Evolutionary conservation across 2,329 filamentous ascomycete species (phyloP).

Genomic region (Cryphonectria japonica): DNA sequence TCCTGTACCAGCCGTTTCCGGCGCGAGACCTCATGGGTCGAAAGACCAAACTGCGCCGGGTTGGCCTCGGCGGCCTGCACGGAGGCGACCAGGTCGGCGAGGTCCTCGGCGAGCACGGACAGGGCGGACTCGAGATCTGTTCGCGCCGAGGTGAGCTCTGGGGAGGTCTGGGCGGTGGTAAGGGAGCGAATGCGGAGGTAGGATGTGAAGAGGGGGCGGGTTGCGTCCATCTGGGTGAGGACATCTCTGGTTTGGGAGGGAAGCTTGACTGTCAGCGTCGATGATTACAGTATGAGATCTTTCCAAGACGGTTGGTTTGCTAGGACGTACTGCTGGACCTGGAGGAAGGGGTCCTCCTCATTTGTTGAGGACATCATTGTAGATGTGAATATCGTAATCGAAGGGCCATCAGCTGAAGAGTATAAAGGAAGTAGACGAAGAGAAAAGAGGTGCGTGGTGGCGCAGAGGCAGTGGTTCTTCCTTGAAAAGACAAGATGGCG

Average conservation of each 20-base stretch:
- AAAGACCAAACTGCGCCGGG: slow-evolving; percentile 84
- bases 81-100: slow-evolving; percentile 84
- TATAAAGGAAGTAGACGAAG: neutral
- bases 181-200: slow-evolving; percentile 95
- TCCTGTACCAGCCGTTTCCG: slow-evolving; percentile 84
- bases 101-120: slow-evolving; percentile 75
- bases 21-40: slow-evolving; percentile 78
- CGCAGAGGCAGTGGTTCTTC: neutral
- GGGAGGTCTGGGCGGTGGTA: slow-evolving; percentile 70
- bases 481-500: slow-evolving; percentile 1
- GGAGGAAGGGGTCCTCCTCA: slow-evolving; percentile 72
- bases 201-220: slow-evolving; percentile 87
- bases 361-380: slow-evolving; percentile 70
- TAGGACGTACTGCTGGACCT: slow-evolving; percentile 65
- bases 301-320: neutral
- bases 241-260: slow-evolving; percentile 72
- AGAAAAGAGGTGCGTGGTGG: neutral
- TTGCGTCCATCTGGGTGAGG: slow-evolving; percentile 76
- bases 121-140: slow-evolving; percentile 70
- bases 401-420: slow-evolving; percentile 23
- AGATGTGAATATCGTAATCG: slow-evolving; percentile 24
- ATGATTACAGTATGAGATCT: neutral
- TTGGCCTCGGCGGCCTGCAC: slow-evolving; percentile 87
- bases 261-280: neutral
- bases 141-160: slow-evolving; percentile 81